These are phyloP conservation scores for Heliocybe sulcata DNA, from an alignment of 1,284 basidiomycete species.

Conservation along the genomic window DNA sequence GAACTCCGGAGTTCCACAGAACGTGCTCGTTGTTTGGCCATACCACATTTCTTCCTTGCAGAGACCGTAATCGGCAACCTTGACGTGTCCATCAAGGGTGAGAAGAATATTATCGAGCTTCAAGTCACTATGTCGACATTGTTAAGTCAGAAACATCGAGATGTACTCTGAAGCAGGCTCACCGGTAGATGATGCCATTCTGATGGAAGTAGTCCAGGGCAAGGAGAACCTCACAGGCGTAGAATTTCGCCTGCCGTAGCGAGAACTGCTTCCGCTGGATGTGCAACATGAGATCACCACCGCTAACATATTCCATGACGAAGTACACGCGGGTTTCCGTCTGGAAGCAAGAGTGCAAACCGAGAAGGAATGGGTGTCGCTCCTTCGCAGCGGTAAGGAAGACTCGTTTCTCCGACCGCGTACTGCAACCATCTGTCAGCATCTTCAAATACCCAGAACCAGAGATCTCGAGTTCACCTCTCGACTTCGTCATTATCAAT, in stretches of 20 bases:
- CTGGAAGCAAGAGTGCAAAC: constrained; percentile 98
- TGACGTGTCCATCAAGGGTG: constrained; percentile 96
- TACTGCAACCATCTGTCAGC: constrained; percentile 44
- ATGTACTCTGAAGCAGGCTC: constrained; percentile 18
- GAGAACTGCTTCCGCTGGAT: constrained; percentile 81
- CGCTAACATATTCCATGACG: constrained; percentile 76
- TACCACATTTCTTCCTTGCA: constrained; percentile 99
- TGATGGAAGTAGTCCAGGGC: constrained; percentile 98
- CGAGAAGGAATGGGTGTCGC: constrained; percentile 95
- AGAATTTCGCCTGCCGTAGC: constrained; percentile 89
- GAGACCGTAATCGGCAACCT: constrained; percentile 98
- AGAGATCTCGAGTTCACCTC: constrained; percentile 49
- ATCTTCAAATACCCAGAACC: constrained; percentile 7
- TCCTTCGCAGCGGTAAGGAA: constrained; percentile 95
- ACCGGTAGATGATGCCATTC: constrained; percentile 93
- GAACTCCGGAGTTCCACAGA: constrained; percentile 99
- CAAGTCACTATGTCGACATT: constrained; percentile 60
- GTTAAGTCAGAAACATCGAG: constrained; percentile 3
- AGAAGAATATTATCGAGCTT: constrained; percentile 98
- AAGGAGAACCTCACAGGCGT: constrained; percentile 95
- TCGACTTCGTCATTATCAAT: constrained; percentile 99
- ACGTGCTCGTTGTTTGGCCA: constrained; percentile 96
- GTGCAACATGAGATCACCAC: constrained; percentile 78
- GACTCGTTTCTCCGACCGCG: constrained; percentile 98
- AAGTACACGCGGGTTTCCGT: constrained; percentile 95